These are phyloP conservation scores for Paraleonurus japonicus DNA, from an alignment of 257 asterid species.

Conservation along the genomic window DNA sequence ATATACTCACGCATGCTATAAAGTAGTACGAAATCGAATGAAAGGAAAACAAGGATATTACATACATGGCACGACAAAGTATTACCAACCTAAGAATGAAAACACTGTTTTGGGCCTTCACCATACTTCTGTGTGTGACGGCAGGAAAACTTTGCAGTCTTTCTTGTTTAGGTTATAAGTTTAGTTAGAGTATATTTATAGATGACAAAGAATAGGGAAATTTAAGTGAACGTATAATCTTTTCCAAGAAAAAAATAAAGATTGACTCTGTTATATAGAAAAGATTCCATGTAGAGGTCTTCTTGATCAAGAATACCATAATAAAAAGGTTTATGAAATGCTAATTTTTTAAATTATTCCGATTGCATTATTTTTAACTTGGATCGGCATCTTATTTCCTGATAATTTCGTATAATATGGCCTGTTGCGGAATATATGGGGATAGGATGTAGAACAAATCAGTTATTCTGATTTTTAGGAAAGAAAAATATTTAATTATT, in stretches of 20 bases:
- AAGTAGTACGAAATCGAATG: background rate
- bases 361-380: background rate
- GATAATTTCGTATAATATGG: background rate
- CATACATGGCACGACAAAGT: background rate
- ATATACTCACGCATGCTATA: no score
- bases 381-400: background rate
- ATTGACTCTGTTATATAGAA: no score
- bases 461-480: background rate
- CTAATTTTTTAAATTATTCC: background rate
- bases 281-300: background rate
- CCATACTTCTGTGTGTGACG: conserved; percentile 16
- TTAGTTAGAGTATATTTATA: background rate
- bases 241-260: background rate
- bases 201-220: background rate
- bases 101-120: conserved; percentile 23
- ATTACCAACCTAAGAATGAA: conserved; percentile 27
- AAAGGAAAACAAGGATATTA: background rate
- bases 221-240: background rate
- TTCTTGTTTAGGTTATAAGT: background rate
- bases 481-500: no score
- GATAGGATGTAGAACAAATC: background rate
- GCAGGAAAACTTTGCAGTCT: background rate
- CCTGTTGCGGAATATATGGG: conserved; percentile 3
- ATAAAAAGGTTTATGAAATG: background rate
- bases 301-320: background rate